A percentile compares a stretch with the other conserved stretches of the same genome.
These are phyloP conservation scores for Pyricularia sp. DNA, from an alignment of 2,329 filamentous ascomycete species.

Conservation along the genomic window DNA sequence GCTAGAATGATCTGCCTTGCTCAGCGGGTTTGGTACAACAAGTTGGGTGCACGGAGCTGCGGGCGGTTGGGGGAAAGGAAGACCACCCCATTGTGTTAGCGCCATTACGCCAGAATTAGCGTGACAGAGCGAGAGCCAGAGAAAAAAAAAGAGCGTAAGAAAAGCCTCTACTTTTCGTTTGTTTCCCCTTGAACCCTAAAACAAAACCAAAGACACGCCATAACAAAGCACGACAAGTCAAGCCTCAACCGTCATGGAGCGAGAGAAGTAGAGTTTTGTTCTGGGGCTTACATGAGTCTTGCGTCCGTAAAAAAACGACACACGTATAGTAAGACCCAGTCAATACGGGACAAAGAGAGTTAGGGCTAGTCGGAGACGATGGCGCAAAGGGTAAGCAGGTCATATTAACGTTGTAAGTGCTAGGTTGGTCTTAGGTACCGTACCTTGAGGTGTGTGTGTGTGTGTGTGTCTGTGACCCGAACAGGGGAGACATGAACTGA, in stretches of 20 bases:
- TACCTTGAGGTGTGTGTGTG: neutral
- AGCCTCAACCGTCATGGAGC: neutral
- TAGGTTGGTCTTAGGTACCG: no score
- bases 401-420: no score
- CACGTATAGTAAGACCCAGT: neutral
- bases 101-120: neutral
- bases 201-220: neutral
- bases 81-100: neutral
- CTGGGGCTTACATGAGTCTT: neutral
- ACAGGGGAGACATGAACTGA: neutral
- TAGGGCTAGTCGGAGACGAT: neutral
- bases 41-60: neutral
- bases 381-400: neutral
- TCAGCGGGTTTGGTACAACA: neutral
- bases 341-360: neutral
- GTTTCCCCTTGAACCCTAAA: neutral
- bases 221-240: neutral
- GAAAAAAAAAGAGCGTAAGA: neutral
- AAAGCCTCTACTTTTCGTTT: neutral
- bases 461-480: neutral
- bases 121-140: neutral
- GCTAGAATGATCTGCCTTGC: neutral
- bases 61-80: neutral
- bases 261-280: neutral
- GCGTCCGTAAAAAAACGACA: neutral